Percentiles rank a stretch among this genome's conserved stretches.
Conservation (phyloP, 2,329 filamentous ascomycete genomes). For the Didymella glomerata region DNA sequence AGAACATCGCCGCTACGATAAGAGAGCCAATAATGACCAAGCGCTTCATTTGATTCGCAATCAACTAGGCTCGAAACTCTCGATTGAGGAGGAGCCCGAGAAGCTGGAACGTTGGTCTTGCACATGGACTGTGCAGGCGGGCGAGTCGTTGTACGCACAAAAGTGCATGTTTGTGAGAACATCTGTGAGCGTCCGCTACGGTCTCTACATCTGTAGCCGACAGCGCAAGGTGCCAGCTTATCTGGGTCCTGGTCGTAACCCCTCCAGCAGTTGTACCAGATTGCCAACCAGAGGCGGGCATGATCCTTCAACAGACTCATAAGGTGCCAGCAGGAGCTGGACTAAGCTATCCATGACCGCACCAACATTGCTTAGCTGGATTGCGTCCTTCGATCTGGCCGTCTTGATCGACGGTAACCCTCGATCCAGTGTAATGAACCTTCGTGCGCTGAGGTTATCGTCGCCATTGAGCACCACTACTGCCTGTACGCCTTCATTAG, state of each 20-base stretch:
- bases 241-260: constrained; percentile 63
- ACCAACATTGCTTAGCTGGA: constrained; percentile 63
- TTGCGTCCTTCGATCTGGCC: constrained; percentile 29
- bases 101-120: constrained; percentile 8
- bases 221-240: constrained; percentile 9
- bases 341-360: constrained; percentile 67
- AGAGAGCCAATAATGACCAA: constrained; percentile 4
- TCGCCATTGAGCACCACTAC: constrained; percentile 63
- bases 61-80: neutral
- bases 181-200: neutral
- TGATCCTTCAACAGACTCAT: constrained; percentile 38
- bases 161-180: neutral
- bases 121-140: constrained; percentile 2
- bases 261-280: constrained; percentile 68
- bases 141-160: constrained; percentile 7
- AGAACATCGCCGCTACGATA: constrained; percentile 6
- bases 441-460: constrained; percentile 62
- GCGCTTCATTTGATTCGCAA: neutral
- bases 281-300: constrained; percentile 72
- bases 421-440: constrained; percentile 66
- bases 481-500: constrained; percentile 25
- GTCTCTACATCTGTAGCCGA: constrained; percentile 17
- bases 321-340: constrained; percentile 65
- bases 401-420: constrained; percentile 61
- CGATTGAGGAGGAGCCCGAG: neutral